phyloP scores from a whole-genome alignment of 225 moss, liverwort and hornwort species.

The Rhytidiadelphus loreus region DNA sequence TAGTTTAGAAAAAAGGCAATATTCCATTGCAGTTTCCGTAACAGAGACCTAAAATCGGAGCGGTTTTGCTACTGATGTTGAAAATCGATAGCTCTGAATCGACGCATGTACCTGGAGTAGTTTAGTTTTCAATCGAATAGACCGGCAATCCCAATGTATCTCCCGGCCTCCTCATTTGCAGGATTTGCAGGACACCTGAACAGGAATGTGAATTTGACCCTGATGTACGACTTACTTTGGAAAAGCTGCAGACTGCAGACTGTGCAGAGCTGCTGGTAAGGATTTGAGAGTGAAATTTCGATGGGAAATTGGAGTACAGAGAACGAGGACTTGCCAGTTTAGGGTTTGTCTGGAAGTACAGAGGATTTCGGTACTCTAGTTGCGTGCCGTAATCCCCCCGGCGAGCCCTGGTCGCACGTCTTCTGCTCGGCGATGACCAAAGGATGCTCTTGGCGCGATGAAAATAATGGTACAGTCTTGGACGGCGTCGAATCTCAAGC shows the following conservation, averaged over 20 bases:
- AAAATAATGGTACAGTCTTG: neutral
- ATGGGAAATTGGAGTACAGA: neutral
- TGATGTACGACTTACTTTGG: neutral
- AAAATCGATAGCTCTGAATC: neutral
- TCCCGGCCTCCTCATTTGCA: neutral
- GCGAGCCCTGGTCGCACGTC: neutral
- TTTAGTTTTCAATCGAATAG: neutral
- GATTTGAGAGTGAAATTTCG: neutral
- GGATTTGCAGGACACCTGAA: constrained; percentile 6
- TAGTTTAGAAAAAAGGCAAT: neutral
- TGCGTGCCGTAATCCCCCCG: neutral
- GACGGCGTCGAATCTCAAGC: neutral
- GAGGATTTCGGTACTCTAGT: neutral
- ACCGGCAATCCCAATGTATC: constrained; percentile 2
- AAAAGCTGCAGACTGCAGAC: neutral
- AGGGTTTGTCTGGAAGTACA: neutral
- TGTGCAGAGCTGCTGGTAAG: neutral
- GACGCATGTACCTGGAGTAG: neutral
- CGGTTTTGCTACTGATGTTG: neutral
- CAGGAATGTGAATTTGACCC: constrained; percentile 9
- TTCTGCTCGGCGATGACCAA: neutral
- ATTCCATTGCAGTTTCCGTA: neutral
- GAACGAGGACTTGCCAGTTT: neutral
- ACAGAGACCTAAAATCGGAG: neutral
- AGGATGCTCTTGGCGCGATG: neutral